These are phyloP conservation scores for Lobosporangium transversale DNA, from an alignment of 192 early-diverging fungal species.

Conservation along the genomic window DNA sequence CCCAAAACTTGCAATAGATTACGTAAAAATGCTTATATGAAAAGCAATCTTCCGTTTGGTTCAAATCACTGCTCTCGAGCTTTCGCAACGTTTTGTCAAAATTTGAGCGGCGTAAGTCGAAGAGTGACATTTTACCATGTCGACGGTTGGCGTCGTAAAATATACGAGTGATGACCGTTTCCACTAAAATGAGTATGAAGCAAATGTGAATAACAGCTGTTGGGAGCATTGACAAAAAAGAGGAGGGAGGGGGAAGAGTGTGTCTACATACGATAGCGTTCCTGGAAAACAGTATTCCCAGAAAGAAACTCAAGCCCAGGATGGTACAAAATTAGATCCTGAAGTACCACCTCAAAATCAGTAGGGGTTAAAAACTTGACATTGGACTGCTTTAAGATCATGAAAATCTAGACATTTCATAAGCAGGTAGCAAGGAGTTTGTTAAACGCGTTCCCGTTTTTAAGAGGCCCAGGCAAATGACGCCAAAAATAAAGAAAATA, in stretches of 20 bases:
- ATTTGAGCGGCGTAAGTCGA: conserved; percentile 75
- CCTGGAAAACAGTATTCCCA: conserved; percentile 82
- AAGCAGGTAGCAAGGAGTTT: no score
- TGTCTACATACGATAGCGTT: conserved; percentile 79
- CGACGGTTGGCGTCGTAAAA: conserved; percentile 80
- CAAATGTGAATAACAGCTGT: background rate
- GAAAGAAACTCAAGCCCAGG: conserved; percentile 89
- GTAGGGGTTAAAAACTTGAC: conserved; percentile 63
- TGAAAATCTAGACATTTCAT: conserved; percentile 60
- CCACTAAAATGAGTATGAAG: conserved; percentile 57
- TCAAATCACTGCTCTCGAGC: conserved; percentile 67
- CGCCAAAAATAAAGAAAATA: no score
- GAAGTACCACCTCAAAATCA: conserved; percentile 75
- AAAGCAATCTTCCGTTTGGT: conserved; percentile 82
- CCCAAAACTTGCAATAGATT: conserved; percentile 97
- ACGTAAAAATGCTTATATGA: conserved; percentile 99
- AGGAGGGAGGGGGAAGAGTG: background rate
- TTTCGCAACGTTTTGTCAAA: conserved; percentile 70
- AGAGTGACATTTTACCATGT: conserved; percentile 77
- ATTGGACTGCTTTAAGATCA: conserved; percentile 62
- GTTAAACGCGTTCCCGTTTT: no score
- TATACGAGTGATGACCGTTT: conserved; percentile 89
- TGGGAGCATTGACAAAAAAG: conserved; percentile 11
- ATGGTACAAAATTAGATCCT: conserved; percentile 89
- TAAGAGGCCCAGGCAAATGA: no score